Evolutionary conservation across 352 stramenopile species (phyloP).

Genomic region (Pythium vanterpoolii): DNA sequence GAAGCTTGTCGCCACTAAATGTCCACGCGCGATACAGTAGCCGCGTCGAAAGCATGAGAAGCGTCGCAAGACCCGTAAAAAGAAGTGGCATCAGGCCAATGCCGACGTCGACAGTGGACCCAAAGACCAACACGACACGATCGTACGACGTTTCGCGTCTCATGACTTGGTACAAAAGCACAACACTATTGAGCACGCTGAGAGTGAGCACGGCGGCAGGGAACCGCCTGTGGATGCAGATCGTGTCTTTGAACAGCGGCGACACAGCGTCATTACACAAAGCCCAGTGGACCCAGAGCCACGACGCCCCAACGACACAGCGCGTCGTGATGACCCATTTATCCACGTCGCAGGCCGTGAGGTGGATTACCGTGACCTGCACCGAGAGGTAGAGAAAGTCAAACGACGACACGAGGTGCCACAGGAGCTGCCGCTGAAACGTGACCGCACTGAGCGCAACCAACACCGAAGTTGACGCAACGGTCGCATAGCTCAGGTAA

Average conservation of each 20-base stretch:
- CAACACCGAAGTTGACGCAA: background rate
- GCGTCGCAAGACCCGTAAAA: background rate
- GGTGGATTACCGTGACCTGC: conserved; percentile 7
- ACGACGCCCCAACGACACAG: background rate
- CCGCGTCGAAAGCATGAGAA: background rate
- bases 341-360: conserved; percentile 9
- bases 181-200: background rate
- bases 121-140: background rate
- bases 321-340: conserved; percentile 10
- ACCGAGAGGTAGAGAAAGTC: conserved; percentile 20
- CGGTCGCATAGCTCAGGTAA: too few species aligned
- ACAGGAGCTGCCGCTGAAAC: background rate
- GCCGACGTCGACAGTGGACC: too few species aligned
- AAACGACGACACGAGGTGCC: background rate
- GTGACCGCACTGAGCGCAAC: background rate
- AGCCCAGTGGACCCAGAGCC: conserved; percentile 20
- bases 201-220: background rate
- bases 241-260: background rate
- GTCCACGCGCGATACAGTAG: conserved; percentile 1
- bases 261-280: conserved; percentile 11
- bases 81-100: background rate
- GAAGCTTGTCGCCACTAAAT: background rate
- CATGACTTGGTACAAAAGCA: background rate
- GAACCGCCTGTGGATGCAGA: background rate
- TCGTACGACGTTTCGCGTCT: background rate